Base-by-base conservation (phyloP, 768 basidiomycete genomes). In the Russula ochroleuca region DNA sequence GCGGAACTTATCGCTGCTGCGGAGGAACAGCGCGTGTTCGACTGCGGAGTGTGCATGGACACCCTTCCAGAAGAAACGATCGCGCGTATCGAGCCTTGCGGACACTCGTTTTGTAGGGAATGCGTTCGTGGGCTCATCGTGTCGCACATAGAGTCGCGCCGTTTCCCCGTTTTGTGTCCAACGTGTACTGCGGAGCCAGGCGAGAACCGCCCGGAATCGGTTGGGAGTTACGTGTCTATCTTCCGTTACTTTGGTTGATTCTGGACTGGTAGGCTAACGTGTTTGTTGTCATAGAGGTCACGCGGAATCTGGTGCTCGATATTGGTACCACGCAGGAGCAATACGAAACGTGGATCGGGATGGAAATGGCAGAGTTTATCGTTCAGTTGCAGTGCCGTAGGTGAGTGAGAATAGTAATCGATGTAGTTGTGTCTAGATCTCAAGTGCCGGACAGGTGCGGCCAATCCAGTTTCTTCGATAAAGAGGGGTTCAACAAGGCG, bases 141-240 rank as follows among this genome's bases (percentile, higher is more conserved):
- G 47, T 76, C 79, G 1, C 81, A 80, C 71, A 74, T 87, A 25
- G 74, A 76, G 19, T 81, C 84, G 21, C 78, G 77, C 61, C 78
- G 78, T 8, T 87, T 79, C 57, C 86, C 86, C 2, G 81, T 88
- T 25, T 68, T 79, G 13, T 88, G 86, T 70, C 87, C 86, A 1
- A 69, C 79, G 38, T 88, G 87, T 65, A 73, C 75, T 19, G 71
- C 75, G 19, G 71, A 17, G 52, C 70, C 33, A 41, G 21, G 21
- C 59, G 59, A 35, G 21, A 38, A 13, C n/a, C 45, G 33, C 23
- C 17, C 53, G 17, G 54, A 57, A 17, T 67, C 72, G 11, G 75
- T 76, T 28, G 72, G 73, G 45, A 75, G 78, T 77, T 25, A 71
- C 64, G 75, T 64, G 52, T 8, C 35, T 11, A 23, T 50, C 14